Evolutionary conservation across 805 yeast genomes (phyloP).

Genomic region (Yarrowia deformans): DNA sequence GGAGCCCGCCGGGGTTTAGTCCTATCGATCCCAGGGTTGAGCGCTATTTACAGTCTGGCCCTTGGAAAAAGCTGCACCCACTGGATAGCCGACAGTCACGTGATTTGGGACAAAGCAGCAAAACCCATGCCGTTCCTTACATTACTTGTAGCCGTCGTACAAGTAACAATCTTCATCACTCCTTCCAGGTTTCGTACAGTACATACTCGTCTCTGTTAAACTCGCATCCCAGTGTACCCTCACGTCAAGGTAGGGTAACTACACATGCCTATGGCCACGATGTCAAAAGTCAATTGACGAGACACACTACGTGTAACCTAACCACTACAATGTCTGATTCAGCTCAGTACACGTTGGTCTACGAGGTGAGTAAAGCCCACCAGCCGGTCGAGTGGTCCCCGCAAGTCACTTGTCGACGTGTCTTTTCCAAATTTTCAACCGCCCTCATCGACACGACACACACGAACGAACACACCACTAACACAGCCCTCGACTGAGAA

Average conservation of each 20-base stretch:
- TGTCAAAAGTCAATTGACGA: slow-evolving; percentile 39
- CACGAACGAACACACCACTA: neutral
- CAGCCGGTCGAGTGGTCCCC: neutral
- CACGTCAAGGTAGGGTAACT: slow-evolving; percentile 7
- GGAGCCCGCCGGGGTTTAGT: too few species aligned
- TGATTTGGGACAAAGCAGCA: too few species aligned
- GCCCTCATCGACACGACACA: neutral
- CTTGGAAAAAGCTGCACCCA: too few species aligned
- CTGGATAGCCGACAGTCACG: too few species aligned
- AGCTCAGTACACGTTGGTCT: slow-evolving; percentile 47
- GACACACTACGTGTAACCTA: slow-evolving; percentile 38
- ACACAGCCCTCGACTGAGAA: slow-evolving; percentile 48
- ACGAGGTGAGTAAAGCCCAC: slow-evolving; percentile 43
- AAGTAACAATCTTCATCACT: too few species aligned
- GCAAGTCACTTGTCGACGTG: slow-evolving; percentile 3
- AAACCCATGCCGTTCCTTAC: too few species aligned
- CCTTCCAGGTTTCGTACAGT: too few species aligned
- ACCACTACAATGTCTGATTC: slow-evolving; percentile 55
- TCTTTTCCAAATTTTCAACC: neutral
- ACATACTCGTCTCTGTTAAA: too few species aligned
- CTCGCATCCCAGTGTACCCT: neutral
- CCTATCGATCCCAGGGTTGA: too few species aligned
- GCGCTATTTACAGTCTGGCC: too few species aligned
- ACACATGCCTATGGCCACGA: slow-evolving; percentile 35
- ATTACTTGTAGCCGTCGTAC: too few species aligned